A percentile compares a stretch with the other conserved stretches of the same genome.
These are phyloP conservation scores for Amanita fuliginea DNA, from an alignment of 768 basidiomycete species.

Conservation along the genomic window DNA sequence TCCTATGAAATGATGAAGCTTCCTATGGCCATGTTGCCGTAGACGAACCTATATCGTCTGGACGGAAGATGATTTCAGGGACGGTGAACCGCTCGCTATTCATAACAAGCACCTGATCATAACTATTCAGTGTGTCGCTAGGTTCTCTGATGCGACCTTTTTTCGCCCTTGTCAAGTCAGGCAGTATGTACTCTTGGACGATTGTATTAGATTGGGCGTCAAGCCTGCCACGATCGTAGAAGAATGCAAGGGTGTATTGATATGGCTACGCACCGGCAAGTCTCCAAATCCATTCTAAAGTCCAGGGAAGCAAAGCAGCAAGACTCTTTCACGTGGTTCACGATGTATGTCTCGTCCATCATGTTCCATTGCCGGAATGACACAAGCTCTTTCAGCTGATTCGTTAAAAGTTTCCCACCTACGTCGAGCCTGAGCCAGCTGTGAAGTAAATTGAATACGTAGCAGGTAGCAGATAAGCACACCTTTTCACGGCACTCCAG, in stretches of 20 bases:
- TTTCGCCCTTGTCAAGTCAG: conserved; percentile 68
- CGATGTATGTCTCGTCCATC: conserved; percentile 93
- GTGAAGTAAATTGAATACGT: conserved; percentile 8
- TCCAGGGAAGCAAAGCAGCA: conserved; percentile 79
- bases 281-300: conserved; percentile 66
- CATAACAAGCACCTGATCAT: conserved; percentile 71
- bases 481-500: conserved; percentile 81
- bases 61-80: conserved; percentile 87
- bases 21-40: conserved; percentile 12
- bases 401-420: conserved; percentile 91
- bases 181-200: conserved; percentile 83
- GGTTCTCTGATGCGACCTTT: conserved; percentile 43
- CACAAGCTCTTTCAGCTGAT: conserved; percentile 87
- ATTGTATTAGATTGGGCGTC: conserved; percentile 53
- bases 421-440: conserved; percentile 65
- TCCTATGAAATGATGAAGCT: conserved; percentile 27
- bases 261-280: conserved; percentile 52
- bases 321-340: conserved; percentile 85
- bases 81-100: conserved; percentile 87
- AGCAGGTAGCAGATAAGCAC: conserved; percentile 7
- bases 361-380: conserved; percentile 98
- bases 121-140: conserved; percentile 41
- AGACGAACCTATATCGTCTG: conserved; percentile 74
- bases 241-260: not conserved
- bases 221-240: conserved; percentile 22